Base-by-base conservation (phyloP, 1,284 basidiomycete species). In the Phylloporus sp. region DNA sequence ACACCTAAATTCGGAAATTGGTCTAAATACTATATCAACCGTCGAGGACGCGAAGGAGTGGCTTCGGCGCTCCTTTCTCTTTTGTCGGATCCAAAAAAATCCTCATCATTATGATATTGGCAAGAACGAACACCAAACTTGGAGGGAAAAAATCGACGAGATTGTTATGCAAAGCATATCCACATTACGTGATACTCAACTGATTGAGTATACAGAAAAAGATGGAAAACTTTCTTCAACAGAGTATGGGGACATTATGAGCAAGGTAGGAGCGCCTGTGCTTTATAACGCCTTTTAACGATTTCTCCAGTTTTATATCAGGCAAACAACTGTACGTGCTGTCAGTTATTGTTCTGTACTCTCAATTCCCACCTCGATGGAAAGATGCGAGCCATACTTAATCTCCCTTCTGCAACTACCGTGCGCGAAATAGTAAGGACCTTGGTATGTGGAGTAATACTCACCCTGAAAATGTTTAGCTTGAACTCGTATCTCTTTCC, bases 1-100 rank as follows among this genome's bases (percentile, higher is more conserved):
- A 74, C 94, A 98, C 74, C 79, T 98, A 70, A 98, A 98, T 73
- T 95, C 94, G 4, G 96, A 98, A 78, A 91, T 98, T 58, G 90
- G 90, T 0, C 83, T 98, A 12, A 86, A 88, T 5, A 96, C 94
- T 0, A 95, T 97, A 69, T 86, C 80, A 4, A 82, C 84, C 66
- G 68, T 92, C 6, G 76, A 81, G 4, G 85, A 85, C 7, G 95
- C 94, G 2, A 91, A 88, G 70, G 80, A 83, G 17, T 98, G 96
- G 96, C 79, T 95, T 42, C 86, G 84, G 56, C 84, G 82, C 63
- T 92, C 95, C 0, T 97, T 97, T 76, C 79, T 98, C 13, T 95
- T 87, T 72, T 89, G 91, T 57, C 85, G 96, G 17, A 88, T 98
- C 60, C 86, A 88, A 69, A 89, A 89, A 74, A 97, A 98, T 71